Conservation (phyloP, 306 rosid genomes). For the Comarum palustre region DNA sequence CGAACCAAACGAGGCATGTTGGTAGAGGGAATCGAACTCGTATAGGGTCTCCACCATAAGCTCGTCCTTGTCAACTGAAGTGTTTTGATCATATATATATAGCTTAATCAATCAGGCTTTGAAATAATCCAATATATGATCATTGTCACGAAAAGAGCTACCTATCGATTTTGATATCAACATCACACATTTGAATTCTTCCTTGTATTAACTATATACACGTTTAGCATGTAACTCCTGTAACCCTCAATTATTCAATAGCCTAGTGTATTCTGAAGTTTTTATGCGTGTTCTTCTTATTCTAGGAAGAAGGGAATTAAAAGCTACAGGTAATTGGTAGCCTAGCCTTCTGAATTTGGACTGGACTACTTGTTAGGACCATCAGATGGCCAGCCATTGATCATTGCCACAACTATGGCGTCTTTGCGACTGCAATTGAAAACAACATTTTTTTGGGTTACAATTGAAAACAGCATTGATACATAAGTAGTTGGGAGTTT, state of each 20-base stretch:
- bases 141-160: background rate
- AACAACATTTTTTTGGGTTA: too few species aligned
- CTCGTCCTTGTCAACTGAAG: too few species aligned
- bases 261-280: background rate
- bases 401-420: background rate
- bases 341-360: background rate
- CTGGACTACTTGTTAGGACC: conserved; percentile 6
- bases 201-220: background rate
- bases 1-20: too few species aligned
- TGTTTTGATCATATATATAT: background rate
- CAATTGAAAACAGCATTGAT: background rate
- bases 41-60: too few species aligned
- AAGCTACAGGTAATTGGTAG: background rate
- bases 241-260: background rate
- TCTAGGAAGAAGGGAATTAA: background rate
- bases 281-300: background rate
- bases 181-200: background rate
- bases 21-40: too few species aligned
- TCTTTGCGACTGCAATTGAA: background rate
- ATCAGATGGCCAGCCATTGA: background rate
- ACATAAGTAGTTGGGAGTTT: background rate
- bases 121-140: too few species aligned
- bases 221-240: background rate
- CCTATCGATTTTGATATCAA: background rate
- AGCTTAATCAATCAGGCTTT: conserved; percentile 13